Evolutionary conservation across 1,139 yeast genomes (phyloP).

Genomic region (Zygosaccharomyces sapae): DNA sequence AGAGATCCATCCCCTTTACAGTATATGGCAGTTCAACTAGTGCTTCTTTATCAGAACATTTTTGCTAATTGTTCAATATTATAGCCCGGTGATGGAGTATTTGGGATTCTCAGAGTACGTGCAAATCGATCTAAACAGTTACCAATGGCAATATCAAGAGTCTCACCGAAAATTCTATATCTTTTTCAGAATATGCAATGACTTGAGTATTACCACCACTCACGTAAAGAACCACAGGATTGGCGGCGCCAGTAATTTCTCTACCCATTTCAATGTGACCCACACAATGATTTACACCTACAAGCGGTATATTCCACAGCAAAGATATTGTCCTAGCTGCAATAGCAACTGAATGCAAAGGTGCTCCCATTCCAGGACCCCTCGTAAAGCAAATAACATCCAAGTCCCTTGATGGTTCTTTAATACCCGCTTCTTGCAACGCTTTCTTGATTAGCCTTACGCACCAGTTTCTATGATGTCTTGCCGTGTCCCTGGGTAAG

Average conservation of each 20-base stretch:
- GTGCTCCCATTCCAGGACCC: conserved; percentile 99
- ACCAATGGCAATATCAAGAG: conserved; percentile 94
- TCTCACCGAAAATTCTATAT: conserved; percentile 94
- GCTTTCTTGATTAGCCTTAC: conserved; percentile 71
- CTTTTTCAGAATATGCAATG: conserved; percentile 89
- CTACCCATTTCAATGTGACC: conserved; percentile 99
- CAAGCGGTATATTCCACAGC: conserved; percentile 77
- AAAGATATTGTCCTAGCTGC: conserved; percentile 86
- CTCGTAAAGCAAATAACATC: conserved; percentile 94
- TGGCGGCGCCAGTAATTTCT: conserved; percentile 90
- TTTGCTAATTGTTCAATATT: conserved; percentile 92
- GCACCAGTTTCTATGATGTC: conserved; percentile 95
- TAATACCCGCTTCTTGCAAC: conserved; percentile 56
- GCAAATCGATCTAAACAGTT: conserved; percentile 96
- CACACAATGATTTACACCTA: conserved; percentile 95
- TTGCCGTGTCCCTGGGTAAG: conserved; percentile 90
- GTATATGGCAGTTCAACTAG: conserved; percentile 85
- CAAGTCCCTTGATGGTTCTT: conserved; percentile 46
- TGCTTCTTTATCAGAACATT: conserved; percentile 43
- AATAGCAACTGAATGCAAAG: conserved; percentile 84
- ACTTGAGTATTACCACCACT: conserved; percentile 99
- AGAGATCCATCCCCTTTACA: conserved; percentile 96
- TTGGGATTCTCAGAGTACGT: conserved; percentile 77
- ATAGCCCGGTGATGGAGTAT: conserved; percentile 97
- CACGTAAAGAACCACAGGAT: conserved; percentile 93